Percentiles rank a stretch among this genome's conserved stretches.
Evolutionary conservation across 306 rosid genomes (phyloP).

Genomic region (Oemleria cerasiformis): DNA sequence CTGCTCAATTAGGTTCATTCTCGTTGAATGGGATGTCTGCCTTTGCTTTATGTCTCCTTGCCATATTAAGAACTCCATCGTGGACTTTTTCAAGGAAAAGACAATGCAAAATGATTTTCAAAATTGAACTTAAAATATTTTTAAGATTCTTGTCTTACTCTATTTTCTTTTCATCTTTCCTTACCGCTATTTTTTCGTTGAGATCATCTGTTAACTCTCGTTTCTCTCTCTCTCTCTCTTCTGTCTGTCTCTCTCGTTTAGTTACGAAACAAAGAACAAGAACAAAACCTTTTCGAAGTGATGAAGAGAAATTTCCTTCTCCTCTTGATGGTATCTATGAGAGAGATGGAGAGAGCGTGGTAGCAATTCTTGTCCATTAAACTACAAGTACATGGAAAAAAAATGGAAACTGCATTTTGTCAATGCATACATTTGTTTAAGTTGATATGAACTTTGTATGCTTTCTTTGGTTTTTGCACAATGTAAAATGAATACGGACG

Average conservation of each 20-base stretch:
- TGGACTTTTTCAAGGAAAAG: not conserved
- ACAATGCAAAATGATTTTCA: not conserved
- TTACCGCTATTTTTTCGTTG: not conserved
- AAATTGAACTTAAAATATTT: too few relatives aligned
- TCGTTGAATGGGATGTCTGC: not conserved
- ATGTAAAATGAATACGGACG: not conserved
- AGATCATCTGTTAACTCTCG: not conserved
- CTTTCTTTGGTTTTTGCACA: not conserved
- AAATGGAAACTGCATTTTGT: not conserved
- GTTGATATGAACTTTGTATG: not conserved
- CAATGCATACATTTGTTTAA: not conserved
- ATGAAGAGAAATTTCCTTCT: not conserved
- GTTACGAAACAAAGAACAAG: not conserved
- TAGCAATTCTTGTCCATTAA: not conserved
- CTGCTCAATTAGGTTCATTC: too few relatives aligned
- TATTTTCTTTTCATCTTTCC: not conserved
- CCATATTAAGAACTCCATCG: too few relatives aligned
- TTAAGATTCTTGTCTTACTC: too few relatives aligned
- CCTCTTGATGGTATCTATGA: not conserved
- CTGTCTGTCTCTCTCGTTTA: not conserved
- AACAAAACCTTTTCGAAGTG: not conserved
- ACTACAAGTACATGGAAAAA: not conserved
- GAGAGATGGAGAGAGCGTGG: not conserved
- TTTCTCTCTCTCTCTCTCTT: too few relatives aligned
- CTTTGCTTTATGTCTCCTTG: not conserved